phyloP scores from a whole-genome alignment of 306 rosid genomes.

The Sicyos baderoa region DNA sequence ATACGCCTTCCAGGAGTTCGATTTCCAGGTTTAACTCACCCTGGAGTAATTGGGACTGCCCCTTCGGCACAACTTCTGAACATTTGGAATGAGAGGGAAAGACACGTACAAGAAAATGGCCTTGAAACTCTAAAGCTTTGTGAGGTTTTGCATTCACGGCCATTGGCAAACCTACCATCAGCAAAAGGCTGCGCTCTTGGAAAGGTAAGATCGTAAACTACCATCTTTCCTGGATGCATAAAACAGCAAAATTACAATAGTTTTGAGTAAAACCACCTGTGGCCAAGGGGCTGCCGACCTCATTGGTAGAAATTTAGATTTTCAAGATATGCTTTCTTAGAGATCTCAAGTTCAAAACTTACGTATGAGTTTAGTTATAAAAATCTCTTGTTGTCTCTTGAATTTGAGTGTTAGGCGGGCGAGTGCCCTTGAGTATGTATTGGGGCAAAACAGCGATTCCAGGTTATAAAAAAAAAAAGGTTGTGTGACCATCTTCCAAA shows the following conservation, averaged over 20 bases:
- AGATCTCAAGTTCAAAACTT: no score
- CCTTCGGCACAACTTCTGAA: constrained; percentile 71
- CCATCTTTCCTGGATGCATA: background rate
- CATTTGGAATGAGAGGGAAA: constrained; percentile 81
- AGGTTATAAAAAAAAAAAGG: no score
- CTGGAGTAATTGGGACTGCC: constrained; percentile 88
- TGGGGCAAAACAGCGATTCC: no score
- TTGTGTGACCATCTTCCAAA: no score
- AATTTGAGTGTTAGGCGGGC: no score
- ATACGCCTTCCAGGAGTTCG: constrained; percentile 55
- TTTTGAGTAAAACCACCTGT: background rate
- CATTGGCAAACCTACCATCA: constrained; percentile 76
- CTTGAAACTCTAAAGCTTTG: constrained; percentile 49
- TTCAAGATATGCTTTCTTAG: no score
- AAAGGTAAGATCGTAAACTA: constrained; percentile 34
- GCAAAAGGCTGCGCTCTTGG: constrained; percentile 64
- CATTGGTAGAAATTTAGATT: no score
- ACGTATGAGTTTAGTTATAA: no score
- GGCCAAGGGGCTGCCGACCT: no score
- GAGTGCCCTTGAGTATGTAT: no score
- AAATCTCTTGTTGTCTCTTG: no score
- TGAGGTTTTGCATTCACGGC: constrained; percentile 82
- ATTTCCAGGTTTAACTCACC: constrained; percentile 85
- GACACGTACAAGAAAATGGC: constrained; percentile 53
- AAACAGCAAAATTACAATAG: background rate